Evolutionary conservation across 441 rosid genomes (phyloP).

Genomic region (Syzygium syzygioides): DNA sequence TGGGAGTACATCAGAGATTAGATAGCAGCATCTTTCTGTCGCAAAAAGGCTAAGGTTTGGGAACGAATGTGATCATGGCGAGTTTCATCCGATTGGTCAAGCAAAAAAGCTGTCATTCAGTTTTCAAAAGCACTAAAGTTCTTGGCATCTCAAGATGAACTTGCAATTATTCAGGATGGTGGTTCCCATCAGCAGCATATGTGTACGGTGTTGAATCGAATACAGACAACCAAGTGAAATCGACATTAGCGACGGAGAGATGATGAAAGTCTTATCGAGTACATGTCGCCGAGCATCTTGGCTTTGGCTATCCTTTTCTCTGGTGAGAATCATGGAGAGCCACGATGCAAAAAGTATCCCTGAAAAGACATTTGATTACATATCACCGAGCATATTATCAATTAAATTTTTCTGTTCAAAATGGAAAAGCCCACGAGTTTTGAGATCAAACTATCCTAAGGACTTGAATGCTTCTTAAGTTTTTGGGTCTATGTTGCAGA

Average conservation of each 20-base stretch:
- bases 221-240: not conserved
- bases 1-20: not conserved
- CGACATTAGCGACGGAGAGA: not conserved
- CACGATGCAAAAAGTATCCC: not conserved
- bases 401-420: not conserved
- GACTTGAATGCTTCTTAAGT: not conserved
- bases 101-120: not conserved
- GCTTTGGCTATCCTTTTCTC: not conserved
- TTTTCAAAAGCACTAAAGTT: not conserved
- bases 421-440: not conserved
- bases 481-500: not conserved
- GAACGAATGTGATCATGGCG: not conserved
- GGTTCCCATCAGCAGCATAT: not conserved
- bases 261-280: not conserved
- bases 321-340: not conserved
- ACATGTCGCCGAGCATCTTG: not conserved
- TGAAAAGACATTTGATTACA: not conserved
- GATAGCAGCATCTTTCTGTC: not conserved
- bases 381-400: not conserved
- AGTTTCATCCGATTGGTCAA: not conserved
- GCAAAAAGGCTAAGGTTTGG: not conserved
- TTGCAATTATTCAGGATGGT: not conserved
- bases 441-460: not conserved
- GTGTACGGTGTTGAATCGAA: not conserved
- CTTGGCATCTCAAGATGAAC: not conserved